Conservation (phyloP, 2,329 filamentous ascomycete species). For the Orbilia brochopaga region DNA sequence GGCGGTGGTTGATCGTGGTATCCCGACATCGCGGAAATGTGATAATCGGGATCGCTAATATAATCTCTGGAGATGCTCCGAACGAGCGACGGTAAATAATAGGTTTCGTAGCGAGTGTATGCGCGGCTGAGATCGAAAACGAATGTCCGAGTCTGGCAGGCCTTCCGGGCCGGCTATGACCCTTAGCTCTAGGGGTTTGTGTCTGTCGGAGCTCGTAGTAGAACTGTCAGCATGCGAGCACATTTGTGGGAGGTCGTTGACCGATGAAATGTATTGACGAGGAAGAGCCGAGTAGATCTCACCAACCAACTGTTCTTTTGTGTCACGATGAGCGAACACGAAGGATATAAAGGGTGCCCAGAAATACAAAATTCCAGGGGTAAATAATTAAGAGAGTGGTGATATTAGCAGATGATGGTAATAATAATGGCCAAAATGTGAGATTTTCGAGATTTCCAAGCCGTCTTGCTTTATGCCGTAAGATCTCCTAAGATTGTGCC, state of each 20-base stretch:
- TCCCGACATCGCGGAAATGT: constrained; percentile 31
- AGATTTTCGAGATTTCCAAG: constrained; percentile 17
- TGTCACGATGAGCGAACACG: constrained; percentile 3
- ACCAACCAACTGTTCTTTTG: constrained; percentile 6
- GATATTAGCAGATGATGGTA: constrained; percentile 9
- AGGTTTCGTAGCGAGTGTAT: constrained; percentile 25
- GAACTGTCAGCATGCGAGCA: constrained; percentile 1
- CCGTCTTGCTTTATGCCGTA: constrained; percentile 24
- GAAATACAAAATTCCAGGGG: constrained; percentile 34
- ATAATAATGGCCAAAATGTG: constrained; percentile 35
- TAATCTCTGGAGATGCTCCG: constrained; percentile 8
- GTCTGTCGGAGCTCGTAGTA: not conserved
- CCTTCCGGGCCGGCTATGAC: not conserved
- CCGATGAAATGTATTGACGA: too few relatives aligned
- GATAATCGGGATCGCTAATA: constrained; percentile 12
- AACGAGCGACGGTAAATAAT: constrained; percentile 17
- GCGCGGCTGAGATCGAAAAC: not conserved
- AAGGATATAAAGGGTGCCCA: constrained; percentile 20
- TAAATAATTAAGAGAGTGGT: not conserved
- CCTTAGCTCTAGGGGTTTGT: not conserved
- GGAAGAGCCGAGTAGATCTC: not conserved
- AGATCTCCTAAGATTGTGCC: constrained; percentile 42
- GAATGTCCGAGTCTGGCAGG: constrained; percentile 1
- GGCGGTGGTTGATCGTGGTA: constrained; percentile 26
- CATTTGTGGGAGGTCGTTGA: not conserved